These are phyloP conservation scores for Balakata baccata DNA, from an alignment of 345 rosid genomes.

Conservation along the genomic window DNA sequence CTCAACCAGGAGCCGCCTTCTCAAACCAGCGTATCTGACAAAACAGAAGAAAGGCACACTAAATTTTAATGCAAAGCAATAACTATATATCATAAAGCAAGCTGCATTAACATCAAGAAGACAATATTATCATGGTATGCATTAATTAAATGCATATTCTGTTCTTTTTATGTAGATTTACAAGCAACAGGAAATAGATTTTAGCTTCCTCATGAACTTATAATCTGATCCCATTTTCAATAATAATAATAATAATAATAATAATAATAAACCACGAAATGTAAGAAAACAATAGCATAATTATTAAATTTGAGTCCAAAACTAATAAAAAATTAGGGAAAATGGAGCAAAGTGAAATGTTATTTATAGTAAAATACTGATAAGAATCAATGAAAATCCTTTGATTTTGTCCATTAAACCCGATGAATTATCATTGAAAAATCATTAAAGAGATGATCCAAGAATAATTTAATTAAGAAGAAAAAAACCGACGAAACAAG, in stretches of 20 bases:
- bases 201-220: neutral
- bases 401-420: neutral
- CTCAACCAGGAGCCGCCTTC: conserved; percentile 76
- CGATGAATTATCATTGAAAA: neutral
- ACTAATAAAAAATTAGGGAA: neutral
- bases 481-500: neutral
- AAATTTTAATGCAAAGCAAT: neutral
- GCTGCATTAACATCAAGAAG: neutral
- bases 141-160: neutral
- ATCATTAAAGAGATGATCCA: neutral
- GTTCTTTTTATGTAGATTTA: neutral
- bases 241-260: neutral
- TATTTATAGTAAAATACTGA: neutral
- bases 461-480: neutral
- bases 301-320: neutral
- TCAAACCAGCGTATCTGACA: conserved; percentile 74
- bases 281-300: neutral
- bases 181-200: neutral
- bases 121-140: neutral
- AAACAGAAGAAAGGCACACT: neutral
- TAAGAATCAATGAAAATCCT: neutral
- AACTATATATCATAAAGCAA: neutral
- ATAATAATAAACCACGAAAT: neutral
- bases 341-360: neutral
- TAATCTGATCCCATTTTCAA: neutral